phyloP scores from a whole-genome alignment of 495 filamentous ascomycete species.

The Beverwykella pulmonaria region DNA sequence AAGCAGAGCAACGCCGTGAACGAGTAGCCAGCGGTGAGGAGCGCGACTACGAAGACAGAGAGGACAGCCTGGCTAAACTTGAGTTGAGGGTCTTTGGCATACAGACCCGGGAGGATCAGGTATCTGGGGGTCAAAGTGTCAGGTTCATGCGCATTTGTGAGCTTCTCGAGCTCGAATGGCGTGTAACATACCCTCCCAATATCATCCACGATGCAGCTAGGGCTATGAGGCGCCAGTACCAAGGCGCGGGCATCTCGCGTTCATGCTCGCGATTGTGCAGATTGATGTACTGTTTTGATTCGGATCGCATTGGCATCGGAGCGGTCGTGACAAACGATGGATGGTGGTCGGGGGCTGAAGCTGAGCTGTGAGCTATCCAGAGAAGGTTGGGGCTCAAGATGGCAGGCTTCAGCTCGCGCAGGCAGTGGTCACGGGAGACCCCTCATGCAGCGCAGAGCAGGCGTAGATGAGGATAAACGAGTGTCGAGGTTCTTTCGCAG shows the following conservation, averaged over 20 bases:
- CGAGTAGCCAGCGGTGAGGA: constrained; percentile 47
- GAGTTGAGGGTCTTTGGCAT: constrained; percentile 39
- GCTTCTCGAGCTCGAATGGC: constrained; percentile 7
- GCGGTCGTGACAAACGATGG: constrained; percentile 7
- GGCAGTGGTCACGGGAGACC: constrained; percentile 2
- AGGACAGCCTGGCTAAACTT: constrained; percentile 41
- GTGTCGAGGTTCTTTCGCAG: background rate
- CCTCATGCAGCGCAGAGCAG: constrained; percentile 17
- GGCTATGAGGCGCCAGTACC: constrained; percentile 46
- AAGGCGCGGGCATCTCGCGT: constrained; percentile 23
- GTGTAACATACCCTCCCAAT: constrained; percentile 40
- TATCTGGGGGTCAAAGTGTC: constrained; percentile 33
- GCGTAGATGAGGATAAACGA: constrained; percentile 17
- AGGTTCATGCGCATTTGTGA: background rate
- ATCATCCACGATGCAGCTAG: constrained; percentile 44
- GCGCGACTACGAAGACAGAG: constrained; percentile 43
- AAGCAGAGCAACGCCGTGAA: constrained; percentile 47
- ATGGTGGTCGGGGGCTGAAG: background rate
- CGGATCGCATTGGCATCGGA: constrained; percentile 27
- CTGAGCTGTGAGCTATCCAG: background rate
- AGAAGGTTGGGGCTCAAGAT: background rate
- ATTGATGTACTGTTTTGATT: constrained; percentile 30
- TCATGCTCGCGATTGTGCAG: constrained; percentile 19
- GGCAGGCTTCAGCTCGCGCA: constrained; percentile 8
- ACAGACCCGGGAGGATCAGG: constrained; percentile 45